Percentiles rank a stretch among this genome's conserved stretches.
These are phyloP conservation scores for Anethum foeniculum DNA, from an alignment of 140 eudicot genomes.

Conservation along the genomic window DNA sequence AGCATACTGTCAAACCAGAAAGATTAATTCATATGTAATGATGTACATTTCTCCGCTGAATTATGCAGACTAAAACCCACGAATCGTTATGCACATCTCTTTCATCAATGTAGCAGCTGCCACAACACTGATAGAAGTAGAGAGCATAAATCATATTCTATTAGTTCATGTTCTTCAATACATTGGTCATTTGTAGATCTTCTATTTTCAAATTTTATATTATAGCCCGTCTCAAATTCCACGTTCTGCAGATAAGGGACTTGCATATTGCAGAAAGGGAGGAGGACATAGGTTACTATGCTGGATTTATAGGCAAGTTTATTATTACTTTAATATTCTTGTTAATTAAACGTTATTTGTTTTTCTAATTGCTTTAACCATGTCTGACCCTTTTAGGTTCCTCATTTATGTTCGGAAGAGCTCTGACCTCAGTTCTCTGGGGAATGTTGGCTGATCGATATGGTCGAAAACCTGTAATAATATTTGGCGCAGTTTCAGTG, in stretches of 20 bases:
- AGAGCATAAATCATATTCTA: neutral
- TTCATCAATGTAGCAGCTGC: neutral
- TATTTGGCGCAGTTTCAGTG: conserved; percentile 35
- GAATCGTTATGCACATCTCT: neutral
- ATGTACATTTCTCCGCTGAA: neutral
- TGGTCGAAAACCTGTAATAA: conserved; percentile 41
- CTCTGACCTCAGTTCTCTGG: conserved; percentile 45
- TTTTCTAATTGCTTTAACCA: neutral
- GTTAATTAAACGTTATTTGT: neutral
- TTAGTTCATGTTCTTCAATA: neutral
- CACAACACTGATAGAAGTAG: neutral
- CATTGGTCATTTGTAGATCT: too few species aligned
- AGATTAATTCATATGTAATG: neutral
- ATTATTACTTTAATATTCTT: neutral
- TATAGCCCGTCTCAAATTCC: neutral
- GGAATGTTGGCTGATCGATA: conserved; percentile 40
- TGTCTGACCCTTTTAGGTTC: conserved; percentile 25
- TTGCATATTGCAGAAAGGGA: conserved; percentile 41
- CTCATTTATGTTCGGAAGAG: conserved; percentile 47
- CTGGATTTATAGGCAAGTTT: conserved; percentile 41
- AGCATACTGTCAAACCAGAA: neutral
- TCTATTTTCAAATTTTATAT: neutral
- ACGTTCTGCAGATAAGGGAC: conserved; percentile 34
- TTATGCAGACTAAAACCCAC: neutral
- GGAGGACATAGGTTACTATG: conserved; percentile 50